A percentile compares a stretch with the other conserved stretches of the same genome.
Evolutionary conservation across 129 eudicot species (phyloP).

Genomic region (Apium graveolens): DNA sequence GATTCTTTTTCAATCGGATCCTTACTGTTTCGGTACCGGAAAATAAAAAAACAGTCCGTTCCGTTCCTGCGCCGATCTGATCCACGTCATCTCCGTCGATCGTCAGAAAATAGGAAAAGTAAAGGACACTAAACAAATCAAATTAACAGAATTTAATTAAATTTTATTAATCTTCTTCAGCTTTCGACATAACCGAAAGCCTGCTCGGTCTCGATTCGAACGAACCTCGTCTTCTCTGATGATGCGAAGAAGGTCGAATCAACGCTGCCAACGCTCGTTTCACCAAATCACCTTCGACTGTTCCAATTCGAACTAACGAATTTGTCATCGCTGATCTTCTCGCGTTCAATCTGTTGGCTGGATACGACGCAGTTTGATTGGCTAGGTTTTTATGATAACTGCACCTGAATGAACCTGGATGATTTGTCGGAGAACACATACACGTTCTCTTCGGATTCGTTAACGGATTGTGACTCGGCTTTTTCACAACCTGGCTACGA

Average conservation of each 20-base stretch:
- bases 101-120: slow-evolving; percentile 3
- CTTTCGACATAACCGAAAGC: slow-evolving; percentile 63
- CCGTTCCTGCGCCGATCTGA: slow-evolving; percentile 7
- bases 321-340: slow-evolving; percentile 88
- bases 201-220: slow-evolving; percentile 72
- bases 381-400: slow-evolving; percentile 46
- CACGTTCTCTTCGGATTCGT: slow-evolving; percentile 55
- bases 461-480: slow-evolving; percentile 22
- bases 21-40: slow-evolving; percentile 14
- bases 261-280: slow-evolving; percentile 78
- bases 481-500: slow-evolving; percentile 32
- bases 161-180: slow-evolving; percentile 16
- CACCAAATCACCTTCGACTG: slow-evolving; percentile 82
- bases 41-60: slow-evolving; percentile 14
- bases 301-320: slow-evolving; percentile 76
- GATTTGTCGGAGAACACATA: slow-evolving; percentile 90
- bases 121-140: neutral
- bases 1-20: neutral
- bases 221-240: slow-evolving; percentile 53
- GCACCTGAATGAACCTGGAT: slow-evolving; percentile 92
- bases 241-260: slow-evolving; percentile 87
- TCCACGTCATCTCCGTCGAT: slow-evolving; percentile 4
- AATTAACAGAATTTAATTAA: neutral
- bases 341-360: slow-evolving; percentile 54
- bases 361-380: slow-evolving; percentile 34